These are phyloP conservation scores for Penicillium robsamsonii DNA, from an alignment of 495 filamentous ascomycete genomes.

Conservation along the genomic window DNA sequence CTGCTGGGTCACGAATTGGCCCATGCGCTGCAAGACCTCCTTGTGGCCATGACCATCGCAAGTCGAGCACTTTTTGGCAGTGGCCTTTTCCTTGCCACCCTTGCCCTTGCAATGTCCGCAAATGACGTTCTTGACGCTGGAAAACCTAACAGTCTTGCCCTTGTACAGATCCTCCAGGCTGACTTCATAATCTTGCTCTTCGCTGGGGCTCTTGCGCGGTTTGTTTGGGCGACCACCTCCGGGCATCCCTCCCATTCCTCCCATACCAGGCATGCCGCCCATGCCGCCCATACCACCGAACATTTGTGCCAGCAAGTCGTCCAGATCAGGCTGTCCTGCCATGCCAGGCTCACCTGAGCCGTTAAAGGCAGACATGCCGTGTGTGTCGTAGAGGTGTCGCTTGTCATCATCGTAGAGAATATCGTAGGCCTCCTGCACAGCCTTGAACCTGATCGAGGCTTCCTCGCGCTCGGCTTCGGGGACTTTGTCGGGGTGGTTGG, in stretches of 20 bases:
- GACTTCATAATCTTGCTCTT: slow-evolving; percentile 87
- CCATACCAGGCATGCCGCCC: slow-evolving; percentile 51
- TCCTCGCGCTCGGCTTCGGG: slow-evolving; percentile 77
- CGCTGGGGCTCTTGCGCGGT: slow-evolving; percentile 71
- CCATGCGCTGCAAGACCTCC: slow-evolving; percentile 70
- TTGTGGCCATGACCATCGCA: slow-evolving; percentile 76
- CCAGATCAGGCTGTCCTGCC: slow-evolving; percentile 72
- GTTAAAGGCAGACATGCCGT: slow-evolving; percentile 95
- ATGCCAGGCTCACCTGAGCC: slow-evolving; percentile 61
- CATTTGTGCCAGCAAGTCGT: slow-evolving; percentile 92
- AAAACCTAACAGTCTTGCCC: slow-evolving; percentile 95
- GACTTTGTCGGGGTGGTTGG: slow-evolving; percentile 94
- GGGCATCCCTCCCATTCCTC: slow-evolving; percentile 58
- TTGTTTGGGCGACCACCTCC: slow-evolving; percentile 51
- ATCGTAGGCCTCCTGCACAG: slow-evolving; percentile 90
- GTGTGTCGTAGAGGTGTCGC: slow-evolving; percentile 83
- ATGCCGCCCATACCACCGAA: slow-evolving; percentile 65
- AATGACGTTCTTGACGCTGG: slow-evolving; percentile 87
- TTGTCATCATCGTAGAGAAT: slow-evolving; percentile 96
- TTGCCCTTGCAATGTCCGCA: slow-evolving; percentile 83
- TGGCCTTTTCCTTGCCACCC: slow-evolving; percentile 90
- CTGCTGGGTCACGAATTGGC: slow-evolving; percentile 76
- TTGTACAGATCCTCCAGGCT: slow-evolving; percentile 93
- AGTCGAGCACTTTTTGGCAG: slow-evolving; percentile 75
- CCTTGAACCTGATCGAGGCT: slow-evolving; percentile 88